Evolutionary conservation across 768 basidiomycete species (phyloP).

Genomic region (Austroboletus eburneus): DNA sequence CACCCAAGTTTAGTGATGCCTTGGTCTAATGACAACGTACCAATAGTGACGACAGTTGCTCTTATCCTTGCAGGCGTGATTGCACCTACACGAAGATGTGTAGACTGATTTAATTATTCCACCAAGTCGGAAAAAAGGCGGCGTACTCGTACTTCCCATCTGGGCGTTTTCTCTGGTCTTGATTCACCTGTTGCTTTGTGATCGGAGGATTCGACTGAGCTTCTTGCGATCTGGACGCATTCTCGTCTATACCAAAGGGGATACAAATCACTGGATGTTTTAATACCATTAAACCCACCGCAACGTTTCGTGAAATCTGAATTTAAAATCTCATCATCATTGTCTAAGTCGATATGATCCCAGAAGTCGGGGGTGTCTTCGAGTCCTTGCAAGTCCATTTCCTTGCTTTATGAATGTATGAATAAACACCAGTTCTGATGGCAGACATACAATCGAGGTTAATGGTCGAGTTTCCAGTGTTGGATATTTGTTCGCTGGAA

Average conservation of each 20-base stretch:
- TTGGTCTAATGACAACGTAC: constrained; percentile 28
- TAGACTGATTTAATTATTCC: not conserved
- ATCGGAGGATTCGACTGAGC: constrained; percentile 1
- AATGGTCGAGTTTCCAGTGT: constrained; percentile 69
- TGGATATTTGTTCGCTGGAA: constrained; percentile 57
- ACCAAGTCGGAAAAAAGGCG: not conserved
- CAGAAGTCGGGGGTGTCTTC: constrained; percentile 71
- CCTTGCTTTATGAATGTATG: constrained; percentile 38
- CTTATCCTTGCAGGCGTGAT: constrained; percentile 80
- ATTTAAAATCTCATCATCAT: constrained; percentile 22
- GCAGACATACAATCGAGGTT: constrained; percentile 45
- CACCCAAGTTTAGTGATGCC: constrained; percentile 8
- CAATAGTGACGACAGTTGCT: constrained; percentile 71
- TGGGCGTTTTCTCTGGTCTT: constrained; percentile 38
- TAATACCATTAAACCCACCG: constrained; percentile 12
- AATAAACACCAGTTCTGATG: not conserved
- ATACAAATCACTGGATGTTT: not conserved
- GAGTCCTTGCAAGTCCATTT: constrained; percentile 59
- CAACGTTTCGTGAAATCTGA: constrained; percentile 33
- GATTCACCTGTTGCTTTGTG: constrained; percentile 6
- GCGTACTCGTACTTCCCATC: constrained; percentile 62
- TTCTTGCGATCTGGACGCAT: not conserved
- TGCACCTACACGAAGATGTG: constrained; percentile 49
- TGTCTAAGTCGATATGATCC: constrained; percentile 39
- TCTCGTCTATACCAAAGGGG: constrained; percentile 1